Conservation (phyloP, 768 basidiomycete genomes). For the Tulasnella sp. region DNA sequence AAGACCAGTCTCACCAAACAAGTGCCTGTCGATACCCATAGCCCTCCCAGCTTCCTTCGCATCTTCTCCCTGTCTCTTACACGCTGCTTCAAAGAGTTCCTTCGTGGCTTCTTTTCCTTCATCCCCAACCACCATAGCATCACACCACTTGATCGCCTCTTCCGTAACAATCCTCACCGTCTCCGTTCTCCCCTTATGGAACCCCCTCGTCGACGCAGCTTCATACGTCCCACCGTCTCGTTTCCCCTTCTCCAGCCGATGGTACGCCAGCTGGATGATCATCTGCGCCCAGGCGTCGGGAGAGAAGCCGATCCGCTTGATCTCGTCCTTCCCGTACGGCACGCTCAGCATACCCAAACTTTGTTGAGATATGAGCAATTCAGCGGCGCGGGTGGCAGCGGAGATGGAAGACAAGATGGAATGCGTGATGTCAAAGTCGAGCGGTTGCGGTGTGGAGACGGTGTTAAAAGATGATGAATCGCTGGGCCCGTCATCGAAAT, state of each 20-base stretch:
- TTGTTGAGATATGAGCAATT: constrained; percentile 51
- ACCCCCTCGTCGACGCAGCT: constrained; percentile 81
- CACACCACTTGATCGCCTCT: constrained; percentile 69
- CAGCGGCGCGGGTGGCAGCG: constrained; percentile 43
- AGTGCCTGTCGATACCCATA: constrained; percentile 75
- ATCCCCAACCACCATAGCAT: constrained; percentile 50
- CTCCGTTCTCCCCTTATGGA: constrained; percentile 84
- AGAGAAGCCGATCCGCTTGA: constrained; percentile 80
- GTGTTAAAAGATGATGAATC: neutral
- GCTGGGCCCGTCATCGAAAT: constrained; percentile 50
- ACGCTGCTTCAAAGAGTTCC: constrained; percentile 45
- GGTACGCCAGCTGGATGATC: constrained; percentile 82
- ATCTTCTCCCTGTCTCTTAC: constrained; percentile 50
- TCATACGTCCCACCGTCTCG: constrained; percentile 81
- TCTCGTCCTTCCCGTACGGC: constrained; percentile 70
- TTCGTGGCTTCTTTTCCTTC: constrained; percentile 36
- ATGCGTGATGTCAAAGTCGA: constrained; percentile 53
- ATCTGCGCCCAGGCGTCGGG: constrained; percentile 95
- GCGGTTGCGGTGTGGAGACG: constrained; percentile 33
- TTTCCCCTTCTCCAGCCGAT: constrained; percentile 40
- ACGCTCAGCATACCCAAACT: constrained; percentile 52
- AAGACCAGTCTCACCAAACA: constrained; percentile 48
- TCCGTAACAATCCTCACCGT: constrained; percentile 75
- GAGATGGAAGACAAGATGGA: constrained; percentile 41
- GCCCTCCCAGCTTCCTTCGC: constrained; percentile 56